These are phyloP conservation scores for Mesembryanthemum crystallinum DNA, from an alignment of 148 eudicot genomes.

Conservation along the genomic window DNA sequence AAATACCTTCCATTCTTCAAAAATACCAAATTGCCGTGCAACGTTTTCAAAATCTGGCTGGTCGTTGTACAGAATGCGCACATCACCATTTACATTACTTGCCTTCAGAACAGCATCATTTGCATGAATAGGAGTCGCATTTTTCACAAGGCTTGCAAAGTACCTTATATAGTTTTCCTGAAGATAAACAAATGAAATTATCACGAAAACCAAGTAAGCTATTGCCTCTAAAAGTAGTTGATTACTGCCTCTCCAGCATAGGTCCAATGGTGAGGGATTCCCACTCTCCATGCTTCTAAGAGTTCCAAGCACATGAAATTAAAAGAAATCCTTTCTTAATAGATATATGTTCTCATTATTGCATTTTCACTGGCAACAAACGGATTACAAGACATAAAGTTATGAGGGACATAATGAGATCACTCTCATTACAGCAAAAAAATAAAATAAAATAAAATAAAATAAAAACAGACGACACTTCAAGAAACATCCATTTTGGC, in stretches of 20 bases:
- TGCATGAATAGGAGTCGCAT: conserved; percentile 60
- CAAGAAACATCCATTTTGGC: neutral
- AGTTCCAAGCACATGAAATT: neutral
- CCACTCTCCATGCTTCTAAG: neutral
- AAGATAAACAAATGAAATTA: neutral
- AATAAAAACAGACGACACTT: neutral
- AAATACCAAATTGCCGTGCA: conserved; percentile 87
- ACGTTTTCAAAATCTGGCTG: conserved; percentile 69
- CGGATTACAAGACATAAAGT: neutral
- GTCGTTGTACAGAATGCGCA: conserved; percentile 66
- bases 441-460: no score
- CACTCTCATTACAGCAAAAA: neutral
- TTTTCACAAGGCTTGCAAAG: conserved; percentile 69
- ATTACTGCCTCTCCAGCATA: neutral
- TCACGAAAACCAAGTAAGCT: conserved; percentile 8
- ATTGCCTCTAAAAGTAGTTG: neutral
- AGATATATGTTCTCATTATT: neutral
- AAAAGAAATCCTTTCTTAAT: neutral
- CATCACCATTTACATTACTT: conserved; percentile 65
- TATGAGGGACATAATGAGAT: neutral
- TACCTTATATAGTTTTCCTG: conserved; percentile 73
- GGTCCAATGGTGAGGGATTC: neutral
- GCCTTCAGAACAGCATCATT: conserved; percentile 54
- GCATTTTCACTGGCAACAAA: neutral
- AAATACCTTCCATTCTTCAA: conserved; percentile 97